A percentile compares a stretch with the other conserved stretches of the same genome.
These are phyloP conservation scores for Castanea crenata DNA, from an alignment of 306 rosid species.

Conservation along the genomic window DNA sequence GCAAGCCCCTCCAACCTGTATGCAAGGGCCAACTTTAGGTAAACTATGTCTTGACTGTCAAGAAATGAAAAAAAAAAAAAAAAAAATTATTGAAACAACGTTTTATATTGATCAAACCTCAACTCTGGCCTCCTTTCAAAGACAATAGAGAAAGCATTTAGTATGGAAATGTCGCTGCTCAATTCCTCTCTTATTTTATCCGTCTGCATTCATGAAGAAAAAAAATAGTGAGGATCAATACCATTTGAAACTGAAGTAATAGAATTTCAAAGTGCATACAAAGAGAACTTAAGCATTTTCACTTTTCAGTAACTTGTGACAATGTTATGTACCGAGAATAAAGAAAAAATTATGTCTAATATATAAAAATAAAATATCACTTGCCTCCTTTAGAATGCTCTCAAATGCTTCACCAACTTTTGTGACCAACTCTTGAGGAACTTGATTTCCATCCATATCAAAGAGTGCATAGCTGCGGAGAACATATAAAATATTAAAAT, in stretches of 20 bases:
- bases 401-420: constrained; percentile 74
- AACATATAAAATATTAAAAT: not conserved
- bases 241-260: constrained; percentile 2
- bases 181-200: constrained; percentile 60
- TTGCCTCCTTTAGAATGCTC: constrained; percentile 70
- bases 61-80: not conserved
- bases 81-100: not conserved
- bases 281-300: constrained; percentile 1
- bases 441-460: constrained; percentile 94
- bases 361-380: constrained; percentile 15
- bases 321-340: not conserved
- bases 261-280: not conserved
- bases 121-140: constrained; percentile 85
- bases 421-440: constrained; percentile 81
- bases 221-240: constrained; percentile 15
- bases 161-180: constrained; percentile 75
- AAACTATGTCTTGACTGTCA: constrained; percentile 10
- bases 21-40: constrained; percentile 14
- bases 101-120: constrained; percentile 38
- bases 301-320: constrained; percentile 5
- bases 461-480: constrained; percentile 84
- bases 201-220: constrained; percentile 52
- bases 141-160: constrained; percentile 71
- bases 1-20: constrained; percentile 89
- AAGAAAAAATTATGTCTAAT: constrained; percentile 1